Base-by-base conservation (phyloP, 2,329 filamentous ascomycete species). In the Akanthomyces dipterigenus region DNA sequence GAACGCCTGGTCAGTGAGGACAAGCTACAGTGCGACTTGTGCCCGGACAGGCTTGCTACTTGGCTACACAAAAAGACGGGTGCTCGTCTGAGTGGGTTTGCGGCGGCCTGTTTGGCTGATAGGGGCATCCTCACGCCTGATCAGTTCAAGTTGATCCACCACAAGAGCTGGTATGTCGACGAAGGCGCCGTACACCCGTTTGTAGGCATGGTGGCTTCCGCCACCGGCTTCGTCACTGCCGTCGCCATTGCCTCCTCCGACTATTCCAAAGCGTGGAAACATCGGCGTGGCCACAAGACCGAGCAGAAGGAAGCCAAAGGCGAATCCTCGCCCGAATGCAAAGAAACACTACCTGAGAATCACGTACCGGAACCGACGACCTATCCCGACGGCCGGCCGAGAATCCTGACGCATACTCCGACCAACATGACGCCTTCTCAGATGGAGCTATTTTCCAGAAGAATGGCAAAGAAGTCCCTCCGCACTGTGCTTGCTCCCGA, bases 171-270 rank as follows among this genome's bases (percentile, higher is more conserved):
- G 70, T 82, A 88, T 62, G 83, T 85, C 0, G 84, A 88, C 60
- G 80, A 86, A 54, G 85, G 86, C 2, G 86, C 87, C 0, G 81
- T 79, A 65, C 85, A 88, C 64, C 87, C 87, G 0, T 76, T 89
- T 5, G 82, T 83, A 36, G 87, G 86, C 34, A 85, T 82, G 16
- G 83, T 88, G 11, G 84, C 83, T 38, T 87, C 89, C 0, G 74
- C 90, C 3, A 76, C 90, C 42, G 84, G 86, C 1, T 88, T 87
- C 1, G 79, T 89, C 56, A 82, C 84, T 1, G 84, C 84, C 48
- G 79, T 91, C 55, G 81, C 86, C 69, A 84, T 87, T 73, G 87
- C 65, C 22, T 67, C 68, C 16, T 65, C 67, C 0, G 65, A 70
- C 34, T 69, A 67, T 36, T 63, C 63, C 1, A 36, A 58, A 7